Conservation (phyloP, 2,329 filamentous ascomycete species). For the Talaromyces sp. region DNA sequence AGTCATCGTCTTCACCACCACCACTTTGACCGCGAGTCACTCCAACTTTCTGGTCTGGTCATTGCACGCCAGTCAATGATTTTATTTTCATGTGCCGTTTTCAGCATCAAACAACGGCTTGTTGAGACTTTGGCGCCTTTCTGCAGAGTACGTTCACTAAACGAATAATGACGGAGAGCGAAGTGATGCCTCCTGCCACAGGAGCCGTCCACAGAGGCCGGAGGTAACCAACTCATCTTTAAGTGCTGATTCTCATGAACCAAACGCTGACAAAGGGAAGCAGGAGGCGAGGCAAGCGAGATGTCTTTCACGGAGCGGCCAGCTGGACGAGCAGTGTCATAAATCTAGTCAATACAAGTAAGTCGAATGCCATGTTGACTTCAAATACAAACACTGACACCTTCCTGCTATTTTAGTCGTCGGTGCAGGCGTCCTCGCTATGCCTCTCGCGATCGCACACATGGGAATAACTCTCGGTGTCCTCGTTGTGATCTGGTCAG, state of each 20-base stretch:
- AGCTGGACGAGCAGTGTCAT: conserved; percentile 88
- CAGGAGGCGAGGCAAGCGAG: conserved; percentile 60
- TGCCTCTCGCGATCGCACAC: conserved; percentile 93
- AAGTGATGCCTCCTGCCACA: conserved; percentile 28
- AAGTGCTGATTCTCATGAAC: too few relatives aligned
- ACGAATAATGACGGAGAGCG: conserved; percentile 30
- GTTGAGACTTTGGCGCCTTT: conserved; percentile 3
- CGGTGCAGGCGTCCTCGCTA: conserved; percentile 86
- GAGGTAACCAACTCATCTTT: conserved; percentile 25
- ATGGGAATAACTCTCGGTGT: conserved; percentile 88
- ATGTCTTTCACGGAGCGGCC: conserved; percentile 67
- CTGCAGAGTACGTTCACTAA: background rate
- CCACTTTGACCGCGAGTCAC: background rate
- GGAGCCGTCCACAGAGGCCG: conserved; percentile 24
- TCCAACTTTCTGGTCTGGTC: background rate
- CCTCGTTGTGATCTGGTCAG: conserved; percentile 86
- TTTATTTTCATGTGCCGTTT: background rate
- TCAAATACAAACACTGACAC: background rate
- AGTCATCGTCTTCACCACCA: background rate
- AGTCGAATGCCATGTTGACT: conserved; percentile 21
- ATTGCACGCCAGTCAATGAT: background rate
- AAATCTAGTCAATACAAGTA: conserved; percentile 94
- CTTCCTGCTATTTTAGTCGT: conserved; percentile 59
- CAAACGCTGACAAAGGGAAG: background rate
- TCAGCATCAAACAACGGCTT: background rate